Evolutionary conservation across 345 rosid species (phyloP), one percentile per base, ranked within the genome.

Genomic region (Syzygium aqueum): DNA sequence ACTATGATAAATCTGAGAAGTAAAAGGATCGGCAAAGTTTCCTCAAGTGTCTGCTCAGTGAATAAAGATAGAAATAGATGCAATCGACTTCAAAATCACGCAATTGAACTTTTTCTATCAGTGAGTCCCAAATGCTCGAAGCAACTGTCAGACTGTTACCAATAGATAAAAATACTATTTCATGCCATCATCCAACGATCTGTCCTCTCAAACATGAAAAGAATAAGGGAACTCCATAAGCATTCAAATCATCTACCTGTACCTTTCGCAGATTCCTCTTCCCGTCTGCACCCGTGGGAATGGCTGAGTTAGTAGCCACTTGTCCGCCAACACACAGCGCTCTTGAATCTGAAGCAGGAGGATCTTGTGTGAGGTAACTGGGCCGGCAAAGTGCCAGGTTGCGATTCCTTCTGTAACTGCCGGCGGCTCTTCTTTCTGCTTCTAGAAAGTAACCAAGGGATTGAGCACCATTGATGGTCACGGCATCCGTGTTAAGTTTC

Each of bases 371-470:
- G 82, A 90, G 88, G 86, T 89, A 90, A 86, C 65, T 85, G 46
- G 92, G 88, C 51, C 89, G 89, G n/a, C 52, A 89, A 27, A 61
- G 13, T 30, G 85, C 27, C 61, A 85, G 87, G 61, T 17, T 89
- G 51, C 73, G 85, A 78, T 87, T 88, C 84, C 90, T 92, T 46
- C 92, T 90, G 84, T 11, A 85, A 85, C 25, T 53, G 51, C 33
- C 87, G 52, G 91, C 89, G 9, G 94, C 92, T 93, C 91, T 91
- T 89, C 99, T 92, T 89, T 96, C 98, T 53, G 84, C 94, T 91
- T 91, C 89, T 87, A 95, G 99, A 87, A 94, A 94, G 85, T 93
- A 95, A 56, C 94, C 97, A 10, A 95, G 99, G 63, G 96, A 95
- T 27, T 91, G 93, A 84, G 92, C 85, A 54, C 85, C 89, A 87